Evolutionary conservation across 208 protist genomes (phyloP).

Genomic region (Trypanosomatidae sp.): DNA sequence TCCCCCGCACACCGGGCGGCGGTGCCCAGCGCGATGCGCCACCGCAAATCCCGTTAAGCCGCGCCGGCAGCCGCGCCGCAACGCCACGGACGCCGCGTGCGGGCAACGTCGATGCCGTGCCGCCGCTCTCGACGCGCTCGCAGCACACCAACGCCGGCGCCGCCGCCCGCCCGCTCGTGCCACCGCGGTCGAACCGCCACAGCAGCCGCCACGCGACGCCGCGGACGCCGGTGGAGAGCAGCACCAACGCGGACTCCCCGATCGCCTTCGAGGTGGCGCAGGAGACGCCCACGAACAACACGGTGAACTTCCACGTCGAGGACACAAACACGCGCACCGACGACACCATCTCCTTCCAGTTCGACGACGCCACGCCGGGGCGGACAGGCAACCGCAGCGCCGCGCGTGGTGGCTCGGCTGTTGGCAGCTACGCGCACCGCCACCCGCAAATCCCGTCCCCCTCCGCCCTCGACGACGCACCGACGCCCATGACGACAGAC

Average conservation of each 20-base stretch:
- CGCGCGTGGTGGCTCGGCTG: no score
- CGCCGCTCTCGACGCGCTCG: constrained; percentile 10
- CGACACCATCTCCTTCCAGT: no score
- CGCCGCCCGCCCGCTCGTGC: neutral
- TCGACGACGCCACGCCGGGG: no score
- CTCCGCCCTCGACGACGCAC: constrained; percentile 36
- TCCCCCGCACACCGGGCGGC: constrained; percentile 13
- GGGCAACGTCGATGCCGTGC: neutral
- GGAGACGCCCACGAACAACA: no score
- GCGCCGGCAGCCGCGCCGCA: constrained; percentile 11
- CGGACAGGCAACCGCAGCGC: no score
- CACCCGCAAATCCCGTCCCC: constrained; percentile 48
- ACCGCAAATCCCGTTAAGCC: constrained; percentile 27
- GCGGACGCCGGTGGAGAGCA: no score
- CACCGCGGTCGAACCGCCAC: neutral
- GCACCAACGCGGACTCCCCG: no score
- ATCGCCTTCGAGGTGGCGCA: no score
- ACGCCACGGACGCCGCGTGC: constrained; percentile 11
- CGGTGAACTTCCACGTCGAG: no score
- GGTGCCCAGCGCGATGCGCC: constrained; percentile 4
- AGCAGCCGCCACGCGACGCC: no score
- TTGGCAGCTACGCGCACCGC: no score
- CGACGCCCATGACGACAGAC: constrained; percentile 37
- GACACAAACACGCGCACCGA: no score
- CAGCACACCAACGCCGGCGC: constrained; percentile 1